Percentiles rank a stretch among this genome's conserved stretches.
These are phyloP conservation scores for Umbelopsis isabellina DNA, from an alignment of 192 early-diverging fungal genomes.

Conservation along the genomic window DNA sequence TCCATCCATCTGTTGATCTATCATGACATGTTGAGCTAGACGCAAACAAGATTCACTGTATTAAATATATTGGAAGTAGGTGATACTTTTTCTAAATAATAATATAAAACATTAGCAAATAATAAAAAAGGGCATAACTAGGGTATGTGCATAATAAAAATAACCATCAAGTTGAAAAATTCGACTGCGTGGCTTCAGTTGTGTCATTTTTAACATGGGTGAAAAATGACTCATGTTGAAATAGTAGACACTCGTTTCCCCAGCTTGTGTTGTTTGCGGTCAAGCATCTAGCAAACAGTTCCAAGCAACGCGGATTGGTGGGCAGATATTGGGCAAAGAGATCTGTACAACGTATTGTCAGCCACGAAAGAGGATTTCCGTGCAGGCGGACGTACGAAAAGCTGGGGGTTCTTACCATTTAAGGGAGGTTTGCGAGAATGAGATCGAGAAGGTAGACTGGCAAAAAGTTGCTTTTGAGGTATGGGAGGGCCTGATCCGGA, in stretches of 20 bases:
- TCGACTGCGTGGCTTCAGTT: no score
- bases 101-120: no score
- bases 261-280: slow-evolving; percentile 60
- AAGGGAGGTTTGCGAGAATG: slow-evolving; percentile 73
- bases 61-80: no score
- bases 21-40: no score
- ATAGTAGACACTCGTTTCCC: slow-evolving; percentile 73
- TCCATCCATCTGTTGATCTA: no score
- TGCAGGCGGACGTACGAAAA: neutral
- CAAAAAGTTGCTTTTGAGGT: slow-evolving; percentile 41
- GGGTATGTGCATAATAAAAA: no score
- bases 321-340: slow-evolving; percentile 33
- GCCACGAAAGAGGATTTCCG: neutral
- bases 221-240: slow-evolving; percentile 49
- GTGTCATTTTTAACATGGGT: neutral
- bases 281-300: slow-evolving; percentile 70
- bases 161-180: no score
- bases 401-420: slow-evolving; percentile 32
- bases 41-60: no score
- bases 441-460: slow-evolving; percentile 54
- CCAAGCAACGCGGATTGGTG: slow-evolving; percentile 47
- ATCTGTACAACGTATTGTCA: slow-evolving; percentile 25
- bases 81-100: no score
- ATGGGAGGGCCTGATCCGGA: neutral
- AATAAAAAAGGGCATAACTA: no score